Evolutionary conservation across 2,329 filamentous ascomycete species (phyloP).

Genomic region (Alternaria burnsii): DNA sequence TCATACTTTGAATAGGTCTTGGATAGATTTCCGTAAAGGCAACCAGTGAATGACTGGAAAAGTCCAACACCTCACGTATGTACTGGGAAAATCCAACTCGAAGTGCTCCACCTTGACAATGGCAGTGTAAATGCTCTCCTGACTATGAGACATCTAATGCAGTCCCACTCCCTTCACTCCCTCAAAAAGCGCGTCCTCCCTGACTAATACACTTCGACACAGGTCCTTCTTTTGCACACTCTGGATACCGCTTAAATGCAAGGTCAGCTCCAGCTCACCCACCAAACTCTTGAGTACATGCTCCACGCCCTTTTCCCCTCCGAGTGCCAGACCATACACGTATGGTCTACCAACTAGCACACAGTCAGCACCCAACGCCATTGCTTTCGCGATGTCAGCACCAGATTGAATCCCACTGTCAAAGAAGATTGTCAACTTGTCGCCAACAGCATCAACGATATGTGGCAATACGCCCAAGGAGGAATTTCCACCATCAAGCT

Average conservation of each 20-base stretch:
- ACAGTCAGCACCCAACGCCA: conserved; percentile 58
- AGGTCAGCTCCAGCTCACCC: conserved; percentile 34
- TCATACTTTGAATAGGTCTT: no score
- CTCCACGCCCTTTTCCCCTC: conserved; percentile 64
- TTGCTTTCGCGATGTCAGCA: conserved; percentile 61
- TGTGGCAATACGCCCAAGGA: conserved; percentile 65
- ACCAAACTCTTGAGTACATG: conserved; percentile 36
- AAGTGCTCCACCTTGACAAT: no score
- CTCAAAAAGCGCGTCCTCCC: conserved; percentile 33
- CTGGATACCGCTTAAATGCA: conserved; percentile 36
- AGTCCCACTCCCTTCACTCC: conserved; percentile 26
- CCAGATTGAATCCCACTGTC: conserved; percentile 62
- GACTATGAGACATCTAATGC: conserved; percentile 10
- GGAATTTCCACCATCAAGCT: conserved; percentile 61
- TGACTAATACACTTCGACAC: conserved; percentile 30
- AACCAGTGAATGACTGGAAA: no score
- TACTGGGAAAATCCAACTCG: no score
- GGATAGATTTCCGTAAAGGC: no score
- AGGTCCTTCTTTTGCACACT: conserved; percentile 29
- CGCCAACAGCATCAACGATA: conserved; percentile 60
- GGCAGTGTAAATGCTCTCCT: background rate
- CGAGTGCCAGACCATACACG: conserved; percentile 66
- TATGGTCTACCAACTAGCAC: conserved; percentile 51
- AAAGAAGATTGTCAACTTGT: conserved; percentile 54
- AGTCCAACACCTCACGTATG: no score